These are phyloP conservation scores for Eucalyptus victrix DNA, from an alignment of 345 rosid genomes.

Conservation along the genomic window DNA sequence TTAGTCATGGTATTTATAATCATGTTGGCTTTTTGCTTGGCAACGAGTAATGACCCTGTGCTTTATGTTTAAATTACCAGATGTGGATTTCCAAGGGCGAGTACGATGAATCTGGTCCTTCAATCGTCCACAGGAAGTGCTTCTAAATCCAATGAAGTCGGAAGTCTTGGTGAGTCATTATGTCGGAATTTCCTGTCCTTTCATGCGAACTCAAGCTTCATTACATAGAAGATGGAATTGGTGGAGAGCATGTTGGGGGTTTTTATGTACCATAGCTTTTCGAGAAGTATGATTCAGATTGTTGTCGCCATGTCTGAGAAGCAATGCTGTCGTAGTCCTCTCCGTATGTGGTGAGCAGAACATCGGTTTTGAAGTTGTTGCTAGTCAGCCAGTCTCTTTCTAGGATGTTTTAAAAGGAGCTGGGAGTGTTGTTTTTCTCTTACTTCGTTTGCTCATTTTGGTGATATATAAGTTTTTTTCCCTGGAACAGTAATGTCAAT, in stretches of 20 bases:
- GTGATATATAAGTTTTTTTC: background rate
- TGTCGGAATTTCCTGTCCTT: background rate
- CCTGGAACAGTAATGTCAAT: background rate
- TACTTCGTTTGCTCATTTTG: background rate
- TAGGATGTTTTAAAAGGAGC: background rate
- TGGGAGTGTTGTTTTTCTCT: background rate
- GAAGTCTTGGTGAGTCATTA: constrained; percentile 27
- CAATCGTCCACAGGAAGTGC: constrained; percentile 67
- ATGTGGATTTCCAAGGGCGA: constrained; percentile 67
- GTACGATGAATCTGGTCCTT: constrained; percentile 56
- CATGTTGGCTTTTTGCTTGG: background rate
- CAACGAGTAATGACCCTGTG: background rate
- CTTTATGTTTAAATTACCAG: constrained; percentile 1
- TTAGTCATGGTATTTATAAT: background rate
- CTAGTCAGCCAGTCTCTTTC: background rate
- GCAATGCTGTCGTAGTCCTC: background rate
- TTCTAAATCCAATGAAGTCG: constrained; percentile 18
- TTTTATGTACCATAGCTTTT: background rate
- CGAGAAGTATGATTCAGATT: background rate
- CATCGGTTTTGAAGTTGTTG: background rate
- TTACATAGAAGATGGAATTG: background rate
- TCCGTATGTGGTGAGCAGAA: background rate
- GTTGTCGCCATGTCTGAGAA: background rate
- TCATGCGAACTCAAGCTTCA: background rate
- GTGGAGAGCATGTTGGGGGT: background rate